Base-by-base conservation (phyloP, 2,329 filamentous ascomycete genomes). In the Claviceps spartinae region DNA sequence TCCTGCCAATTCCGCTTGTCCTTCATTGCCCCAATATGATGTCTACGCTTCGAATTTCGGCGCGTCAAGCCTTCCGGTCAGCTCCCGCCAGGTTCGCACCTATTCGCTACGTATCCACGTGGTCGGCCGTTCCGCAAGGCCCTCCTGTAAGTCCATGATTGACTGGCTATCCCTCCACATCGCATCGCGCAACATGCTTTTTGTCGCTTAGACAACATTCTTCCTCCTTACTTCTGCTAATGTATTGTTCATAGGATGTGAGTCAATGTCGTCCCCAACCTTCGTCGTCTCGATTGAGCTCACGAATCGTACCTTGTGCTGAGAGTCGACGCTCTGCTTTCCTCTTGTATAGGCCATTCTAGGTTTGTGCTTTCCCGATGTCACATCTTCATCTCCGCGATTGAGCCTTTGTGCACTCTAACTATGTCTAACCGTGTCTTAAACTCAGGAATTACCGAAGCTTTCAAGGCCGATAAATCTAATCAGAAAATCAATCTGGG, bases 401-500 rank as follows among this genome's bases (percentile, higher is more conserved):
- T 26, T 16, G 8, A 22, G 7, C 13, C 50, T 44, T 54, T 54
- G 48, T 52, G 38, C 62, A 65, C 62, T 64, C 56, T 54, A 3
- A 30, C 22, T 20, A 2, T 43, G 45, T 49, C 30, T 6, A 3
- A 30, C 22, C 24, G 2, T 43, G 45, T 49, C 30, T 6, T 26
- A 30, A 48, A 50, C 50, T 22, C 59, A 84, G 85, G 87, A 69
- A 89, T 98, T 73, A 97, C 93, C 57, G 93, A 98, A 76, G 93
- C 93, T 56, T 98, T 93, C 86, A 98, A 97, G 80, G 90, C 90
- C 71, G 93, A 98, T 70, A 79, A 77, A 64, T 91, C 94, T 72
- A 75, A 82, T 57, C 82, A 95, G 76, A 98, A 97, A 83, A 97
- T 98, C 78, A 97, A 97, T 77, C 77, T 98, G 56, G 93, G 86